Evolutionary conservation across 2,329 filamentous ascomycete species (phyloP), one percentile per base, ranked within the genome.

Genomic region (Cladosporium sp.): DNA sequence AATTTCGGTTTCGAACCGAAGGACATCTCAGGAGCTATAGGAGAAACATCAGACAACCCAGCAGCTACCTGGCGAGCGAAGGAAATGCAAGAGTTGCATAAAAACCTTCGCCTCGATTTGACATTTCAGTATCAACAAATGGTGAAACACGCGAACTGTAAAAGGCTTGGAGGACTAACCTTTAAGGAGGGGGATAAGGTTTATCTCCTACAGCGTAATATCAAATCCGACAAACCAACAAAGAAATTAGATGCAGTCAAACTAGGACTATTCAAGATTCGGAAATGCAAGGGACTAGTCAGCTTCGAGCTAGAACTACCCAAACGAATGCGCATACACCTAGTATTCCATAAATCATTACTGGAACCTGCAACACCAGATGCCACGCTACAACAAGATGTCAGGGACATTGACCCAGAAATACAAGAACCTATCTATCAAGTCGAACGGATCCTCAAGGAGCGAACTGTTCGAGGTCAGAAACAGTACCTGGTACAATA

Each of bases 71-170:
- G 26, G 30, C 36, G 7, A 58, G 60, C 51, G 16, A 26, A 59
- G 16, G 60, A 67, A 39, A 61, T 66, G 46, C 28, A 48, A 53
- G 64, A 58, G 63, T 64, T 59, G 59, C 6, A 49, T 32, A 64
- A 39, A 63, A 66, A 51, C 32, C 64, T 48, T 49, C 30, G 54
- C 49, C 61, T 54, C 32, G 65, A 59, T 26, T 21, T 59, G 25
- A 46, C 28, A 6, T 51, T 51, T 51, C 18, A 23, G 23, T 28
- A 28, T 26, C 28, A 51, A 51, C 14, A 51, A 14, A 51, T 51
- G 16, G 18, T 6, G 14, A 51, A 51, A 14, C 28, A 51, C 14
- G 21, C 21, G 28, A 51, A 51, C 13, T 18, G 10, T 51, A 51
- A 51, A 6, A 51, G 48, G 48, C 48, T 51, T 51, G 28, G 18